These are phyloP conservation scores for Plasmodium reichenowi DNA, from an alignment of 169 alveolate species.

Conservation along the genomic window DNA sequence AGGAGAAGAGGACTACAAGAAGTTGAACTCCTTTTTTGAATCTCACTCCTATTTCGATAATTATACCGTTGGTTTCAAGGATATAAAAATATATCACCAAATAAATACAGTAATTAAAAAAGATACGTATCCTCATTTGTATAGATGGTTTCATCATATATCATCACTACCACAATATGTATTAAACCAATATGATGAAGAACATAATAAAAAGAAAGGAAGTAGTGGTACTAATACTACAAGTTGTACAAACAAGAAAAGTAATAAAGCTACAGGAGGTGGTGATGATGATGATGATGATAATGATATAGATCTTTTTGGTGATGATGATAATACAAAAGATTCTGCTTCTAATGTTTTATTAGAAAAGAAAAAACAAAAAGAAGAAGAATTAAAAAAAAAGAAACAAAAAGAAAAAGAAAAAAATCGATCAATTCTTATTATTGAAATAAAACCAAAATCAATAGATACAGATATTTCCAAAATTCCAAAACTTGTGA, in stretches of 20 bases:
- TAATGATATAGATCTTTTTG: constrained; percentile 78
- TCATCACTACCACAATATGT: constrained; percentile 26
- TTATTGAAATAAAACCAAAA: constrained; percentile 89
- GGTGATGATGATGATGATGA: constrained; percentile 71
- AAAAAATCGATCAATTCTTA: constrained; percentile 86
- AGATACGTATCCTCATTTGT: constrained; percentile 65
- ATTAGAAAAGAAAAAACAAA: constrained; percentile 79
- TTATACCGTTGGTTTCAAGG: constrained; percentile 40
- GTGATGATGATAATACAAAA: constrained; percentile 78
- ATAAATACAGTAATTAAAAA: constrained; percentile 32
- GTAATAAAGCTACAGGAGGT: background rate
- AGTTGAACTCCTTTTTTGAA: constrained; percentile 44
- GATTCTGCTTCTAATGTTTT: constrained; percentile 81
- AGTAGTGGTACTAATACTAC: background rate
- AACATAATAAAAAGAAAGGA: constrained; percentile 22
- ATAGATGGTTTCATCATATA: constrained; percentile 71
- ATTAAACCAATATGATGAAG: constrained; percentile 27
- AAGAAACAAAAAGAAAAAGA: constrained; percentile 84
- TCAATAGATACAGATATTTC: constrained; percentile 86
- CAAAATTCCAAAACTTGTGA: constrained; percentile 84
- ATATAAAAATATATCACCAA: constrained; percentile 50
- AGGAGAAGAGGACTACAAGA: constrained; percentile 59
- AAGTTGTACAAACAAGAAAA: background rate
- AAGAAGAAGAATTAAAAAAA: constrained; percentile 87
- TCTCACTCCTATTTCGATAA: constrained; percentile 46